Evolutionary conservation across 2,329 filamentous ascomycete species (phyloP).

Genomic region (Sclerotiophoma versabilis): DNA sequence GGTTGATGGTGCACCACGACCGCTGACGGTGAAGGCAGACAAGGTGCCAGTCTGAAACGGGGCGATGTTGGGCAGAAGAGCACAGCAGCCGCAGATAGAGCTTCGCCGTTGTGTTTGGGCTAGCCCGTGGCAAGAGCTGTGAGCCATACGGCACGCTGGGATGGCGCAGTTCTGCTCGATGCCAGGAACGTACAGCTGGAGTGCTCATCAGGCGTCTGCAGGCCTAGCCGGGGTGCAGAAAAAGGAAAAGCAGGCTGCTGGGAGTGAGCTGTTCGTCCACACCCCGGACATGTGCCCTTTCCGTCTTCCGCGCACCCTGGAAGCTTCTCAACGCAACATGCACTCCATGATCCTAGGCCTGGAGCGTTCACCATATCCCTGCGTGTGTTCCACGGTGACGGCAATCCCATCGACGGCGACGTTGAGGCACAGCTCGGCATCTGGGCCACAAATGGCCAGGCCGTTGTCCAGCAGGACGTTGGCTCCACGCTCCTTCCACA

Average conservation of each 20-base stretch:
- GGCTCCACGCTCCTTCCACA: neutral
- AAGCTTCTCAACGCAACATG: conserved; percentile 30
- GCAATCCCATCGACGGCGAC: conserved; percentile 19
- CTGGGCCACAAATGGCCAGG: neutral
- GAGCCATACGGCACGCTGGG: conserved; percentile 38
- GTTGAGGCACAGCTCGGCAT: conserved; percentile 7
- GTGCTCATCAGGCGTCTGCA: conserved; percentile 36
- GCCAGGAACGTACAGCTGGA: conserved; percentile 38
- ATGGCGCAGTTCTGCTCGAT: conserved; percentile 36
- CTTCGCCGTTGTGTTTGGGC: conserved; percentile 34
- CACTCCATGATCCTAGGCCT: conserved; percentile 30
- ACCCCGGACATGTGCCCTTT: conserved; percentile 38
- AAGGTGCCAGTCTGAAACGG: conserved; percentile 45
- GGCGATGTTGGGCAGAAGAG: conserved; percentile 37
- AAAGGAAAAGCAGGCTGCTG: conserved; percentile 39
- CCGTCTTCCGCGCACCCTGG: conserved; percentile 42
- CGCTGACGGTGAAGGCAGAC: conserved; percentile 38
- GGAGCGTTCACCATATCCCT: conserved; percentile 25
- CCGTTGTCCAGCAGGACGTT: neutral
- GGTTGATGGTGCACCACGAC: conserved; percentile 32
- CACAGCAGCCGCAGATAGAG: conserved; percentile 44
- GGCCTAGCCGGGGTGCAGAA: conserved; percentile 30
- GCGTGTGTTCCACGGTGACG: conserved; percentile 29
- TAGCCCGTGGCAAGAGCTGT: conserved; percentile 33
- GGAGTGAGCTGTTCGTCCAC: conserved; percentile 25